Evolutionary conservation across 306 rosid genomes (phyloP).

Genomic region (Rosa chinensis): DNA sequence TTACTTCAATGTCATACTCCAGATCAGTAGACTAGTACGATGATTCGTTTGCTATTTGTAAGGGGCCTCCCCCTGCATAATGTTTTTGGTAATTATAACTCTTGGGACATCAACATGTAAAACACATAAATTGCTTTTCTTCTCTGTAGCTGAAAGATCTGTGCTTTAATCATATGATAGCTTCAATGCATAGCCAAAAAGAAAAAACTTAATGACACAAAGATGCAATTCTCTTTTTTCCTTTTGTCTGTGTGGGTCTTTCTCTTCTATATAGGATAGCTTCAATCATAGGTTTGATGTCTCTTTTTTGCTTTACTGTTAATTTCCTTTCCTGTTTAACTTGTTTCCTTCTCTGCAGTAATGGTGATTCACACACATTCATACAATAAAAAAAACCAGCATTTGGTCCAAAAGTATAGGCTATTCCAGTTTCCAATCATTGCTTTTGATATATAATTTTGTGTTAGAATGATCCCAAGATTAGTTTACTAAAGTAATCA

Average conservation of each 20-base stretch:
- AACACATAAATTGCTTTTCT: not conserved
- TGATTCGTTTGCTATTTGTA: not conserved
- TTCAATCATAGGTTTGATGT: conserved; percentile 37
- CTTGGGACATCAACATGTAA: not conserved
- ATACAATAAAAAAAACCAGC: conserved; percentile 41
- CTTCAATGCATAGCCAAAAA: conserved; percentile 15
- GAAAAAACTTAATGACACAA: conserved; percentile 14
- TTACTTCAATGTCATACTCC: not conserved
- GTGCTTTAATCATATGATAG: conserved; percentile 4
- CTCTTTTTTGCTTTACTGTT: conserved; percentile 19
- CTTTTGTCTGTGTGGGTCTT: conserved; percentile 29
- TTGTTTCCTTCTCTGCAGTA: conserved; percentile 37
- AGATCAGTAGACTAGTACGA: not conserved
- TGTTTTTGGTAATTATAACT: conserved; percentile 1
- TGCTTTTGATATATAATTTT: conserved; percentile 64
- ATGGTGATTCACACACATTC: conserved; percentile 25
- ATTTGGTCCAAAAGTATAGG: conserved; percentile 57
- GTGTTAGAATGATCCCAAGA: conserved; percentile 78
- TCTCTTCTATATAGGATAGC: conserved; percentile 21
- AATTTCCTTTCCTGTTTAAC: conserved; percentile 40
- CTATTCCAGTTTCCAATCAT: conserved; percentile 64
- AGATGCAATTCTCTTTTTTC: conserved; percentile 12
- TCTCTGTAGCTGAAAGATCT: not conserved
- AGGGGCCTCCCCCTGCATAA: not conserved
- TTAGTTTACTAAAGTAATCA: conserved; percentile 53